Base-by-base conservation (phyloP, 202 grass and related monocot genomes). In the Carex sylvatica region DNA sequence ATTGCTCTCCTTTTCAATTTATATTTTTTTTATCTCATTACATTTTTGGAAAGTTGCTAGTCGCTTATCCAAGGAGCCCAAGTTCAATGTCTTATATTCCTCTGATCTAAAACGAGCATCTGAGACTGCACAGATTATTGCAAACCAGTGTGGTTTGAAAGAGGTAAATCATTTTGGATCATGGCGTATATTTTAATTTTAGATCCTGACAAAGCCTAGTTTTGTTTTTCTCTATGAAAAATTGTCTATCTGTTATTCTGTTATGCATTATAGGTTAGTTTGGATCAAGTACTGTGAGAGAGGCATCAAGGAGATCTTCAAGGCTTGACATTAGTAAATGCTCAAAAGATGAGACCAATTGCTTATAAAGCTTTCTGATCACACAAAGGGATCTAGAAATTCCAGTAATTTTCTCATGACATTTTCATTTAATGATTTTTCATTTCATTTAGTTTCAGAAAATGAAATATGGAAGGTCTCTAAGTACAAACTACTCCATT, bases 51-150 rank as follows among this genome's bases (percentile, higher is more conserved):
- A 26, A 26, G 26, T 26, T 26, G 26, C 26, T 26, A 26, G 26
- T 26, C 26, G 26, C 26, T 77, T 99, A 13, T 95, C 93, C 44
- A 96, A 92, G 83, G 93, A 93, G 80, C 78, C 47, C 53, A 99
- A 92, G 47, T 79, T 86, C 61, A 52, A 67, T 91, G 89, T 89
- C 6, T 89, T 99, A 68, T 99, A 93, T 63, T 89, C 96, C 16
- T 99, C 96, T 69, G 96, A 99, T 83, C 71, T 99, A 81, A 95
- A 99, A 88, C 88, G 91, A 54, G 93, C 91, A 9, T 88, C 89
- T 61, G 88, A 99, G 54, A 99, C 96, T 74, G 93, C 93, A 59
- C 83, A 58, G 72, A 91, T 81, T 81, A 92, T 99, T 26, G 96
- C 91, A 86, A 86, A 86, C 66, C 31, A 52, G 46, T 99, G 91